Evolutionary conservation across 2,329 filamentous ascomycete genomes (phyloP), one percentile per base, ranked within the genome.

Genomic region (Fusarium decemcellulare): DNA sequence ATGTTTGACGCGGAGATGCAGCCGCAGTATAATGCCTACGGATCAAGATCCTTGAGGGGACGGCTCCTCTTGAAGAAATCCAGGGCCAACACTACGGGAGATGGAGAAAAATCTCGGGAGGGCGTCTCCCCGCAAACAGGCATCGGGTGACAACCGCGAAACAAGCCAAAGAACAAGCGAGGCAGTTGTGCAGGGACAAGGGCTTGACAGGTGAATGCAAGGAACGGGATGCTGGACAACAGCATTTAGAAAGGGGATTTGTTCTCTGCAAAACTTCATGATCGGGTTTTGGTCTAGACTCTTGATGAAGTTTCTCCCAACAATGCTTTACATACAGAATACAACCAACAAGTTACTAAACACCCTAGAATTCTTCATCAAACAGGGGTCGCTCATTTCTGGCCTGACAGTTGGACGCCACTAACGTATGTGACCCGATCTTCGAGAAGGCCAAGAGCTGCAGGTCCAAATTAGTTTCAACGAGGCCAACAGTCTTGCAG

Each of bases 121-220:
- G 15, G 27, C 37, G n/a, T 8, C 16, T 10, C 51, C 53, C 59
- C 23, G 29, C 34, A 32, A 23, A 7, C 53, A 53, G 10, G 11
- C 47, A 43, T 64, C 51, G 39, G 36, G 42, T 54, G 37, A 8
- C 51, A 54, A 12, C 14, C 47, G 30, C 14, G 8, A 57, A 39
- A 53, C 15, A 44, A 37, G 32, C 12, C 23, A 50, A 8, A 58
- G 47, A 34, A 29, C 44, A 51, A 7, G 5, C 32, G 2, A 32
- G 47, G 47, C 9, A 14, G 12, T 23, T 23, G 23, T 23, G 6
- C n/a, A 43, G 27, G 14, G n/a, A 44, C 39, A 29, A 29, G 47
- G 42, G n/a, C 12, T 15, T 30, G 37, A 23, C 5, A 42, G 14
- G 12, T 36, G 6, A 32, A 12, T 42, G 16, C 51, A 54, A 43